These are phyloP conservation scores for Hygrocybe punicea DNA, from an alignment of 768 basidiomycete species.

Conservation along the genomic window DNA sequence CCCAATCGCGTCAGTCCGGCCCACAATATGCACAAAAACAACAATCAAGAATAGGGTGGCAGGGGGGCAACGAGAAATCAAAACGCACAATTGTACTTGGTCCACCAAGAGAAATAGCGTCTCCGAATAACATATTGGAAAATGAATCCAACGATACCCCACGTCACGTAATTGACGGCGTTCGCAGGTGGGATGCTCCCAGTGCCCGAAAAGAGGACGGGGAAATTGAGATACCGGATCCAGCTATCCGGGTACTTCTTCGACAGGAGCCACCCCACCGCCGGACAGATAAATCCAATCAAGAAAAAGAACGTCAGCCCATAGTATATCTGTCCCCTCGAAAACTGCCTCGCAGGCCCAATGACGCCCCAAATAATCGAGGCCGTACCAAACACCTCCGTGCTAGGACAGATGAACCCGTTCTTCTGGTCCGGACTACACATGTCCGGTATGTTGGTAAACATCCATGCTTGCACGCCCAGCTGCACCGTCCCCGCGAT, in stretches of 20 bases:
- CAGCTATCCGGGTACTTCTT: conserved; percentile 61
- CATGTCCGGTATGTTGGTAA: conserved; percentile 61
- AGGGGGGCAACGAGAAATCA: too few relatives aligned
- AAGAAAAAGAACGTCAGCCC: conserved; percentile 67
- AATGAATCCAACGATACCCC: conserved; percentile 61
- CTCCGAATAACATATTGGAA: conserved; percentile 62
- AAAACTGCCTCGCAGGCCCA: conserved; percentile 71
- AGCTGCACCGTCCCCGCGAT: conserved; percentile 72
- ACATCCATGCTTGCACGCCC: conserved; percentile 76
- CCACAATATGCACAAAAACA: too few relatives aligned
- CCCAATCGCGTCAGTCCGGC: not conserved
- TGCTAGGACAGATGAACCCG: conserved; percentile 67
- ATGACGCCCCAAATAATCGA: conserved; percentile 78
- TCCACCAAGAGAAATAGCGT: conserved; percentile 64
- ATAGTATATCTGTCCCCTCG: conserved; percentile 57
- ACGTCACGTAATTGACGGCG: conserved; percentile 66
- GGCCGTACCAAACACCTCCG: conserved; percentile 75
- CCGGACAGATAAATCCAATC: conserved; percentile 61
- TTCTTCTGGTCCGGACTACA: conserved; percentile 53
- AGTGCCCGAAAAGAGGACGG: conserved; percentile 59
- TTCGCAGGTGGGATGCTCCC: conserved; percentile 62
- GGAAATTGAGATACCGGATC: conserved; percentile 61
- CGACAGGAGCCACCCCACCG: conserved; percentile 50
- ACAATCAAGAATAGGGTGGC: too few relatives aligned
- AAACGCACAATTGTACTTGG: conserved; percentile 60